Evolutionary conservation across 2,329 filamentous ascomycete species (phyloP), one percentile per base, ranked within the genome.

Genomic region (Trichoderma semiorbis): DNA sequence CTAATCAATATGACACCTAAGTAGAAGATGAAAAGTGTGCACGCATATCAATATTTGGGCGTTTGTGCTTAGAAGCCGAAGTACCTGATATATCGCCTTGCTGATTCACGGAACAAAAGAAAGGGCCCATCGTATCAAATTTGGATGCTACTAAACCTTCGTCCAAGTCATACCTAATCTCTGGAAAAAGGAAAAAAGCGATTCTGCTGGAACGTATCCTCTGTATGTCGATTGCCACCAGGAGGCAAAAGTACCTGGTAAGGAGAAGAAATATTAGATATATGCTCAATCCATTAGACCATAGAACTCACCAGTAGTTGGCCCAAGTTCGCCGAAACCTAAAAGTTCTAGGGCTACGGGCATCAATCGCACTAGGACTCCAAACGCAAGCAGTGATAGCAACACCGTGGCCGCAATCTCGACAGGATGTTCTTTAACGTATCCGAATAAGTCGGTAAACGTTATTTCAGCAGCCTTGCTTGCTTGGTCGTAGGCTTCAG

Each of bases 341-440:
- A 71, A 6, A 14, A 61, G 34, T 4, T 67, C 53, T 21, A 71
- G 6, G 7, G 67, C 53, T 14, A 36, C 5, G 1, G 69, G 69
- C 28, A 39, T 34, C 14, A 71, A 14, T 10, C 36, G 30, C 28
- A 60, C 69, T 1, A 71, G 55, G n/a, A 71, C 63, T 6, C 69
- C 63, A 12, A 71, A 68, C 1, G 69, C 63, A 28, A 68, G 7
- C 1, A 71, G 21, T 0, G 63, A 68, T 0, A 71, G 18, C 3
- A 71, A 12, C 34, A 68, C 36, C 4, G 47, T 34, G 11, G 62
- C 69, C 24, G 63, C 69, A 5, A 68, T 68, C 36, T 61, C 69
- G 1, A 47, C 11, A 1, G 63, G 69, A 30, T 71, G 69, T 16
- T 68, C 63, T 7, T 68, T 58, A 14, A 28, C 63, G 7, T 60